These are phyloP conservation scores for Lophium mytilinum DNA, from an alignment of 495 filamentous ascomycete species.

Conservation along the genomic window DNA sequence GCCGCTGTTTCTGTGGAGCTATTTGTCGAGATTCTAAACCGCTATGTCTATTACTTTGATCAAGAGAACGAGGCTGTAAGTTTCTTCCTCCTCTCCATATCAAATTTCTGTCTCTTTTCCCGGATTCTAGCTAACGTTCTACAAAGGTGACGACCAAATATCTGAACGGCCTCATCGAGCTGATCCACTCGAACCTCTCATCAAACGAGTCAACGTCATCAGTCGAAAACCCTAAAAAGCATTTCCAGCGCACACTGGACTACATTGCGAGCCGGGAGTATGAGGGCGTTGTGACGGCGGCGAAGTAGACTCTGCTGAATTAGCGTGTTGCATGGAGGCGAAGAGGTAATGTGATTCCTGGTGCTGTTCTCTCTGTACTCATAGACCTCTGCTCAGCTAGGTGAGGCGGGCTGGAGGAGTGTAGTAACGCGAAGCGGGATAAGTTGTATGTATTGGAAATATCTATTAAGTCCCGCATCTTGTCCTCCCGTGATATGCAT, in stretches of 20 bases:
- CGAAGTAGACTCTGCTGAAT: constrained; percentile 35
- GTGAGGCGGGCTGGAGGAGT: too few species aligned
- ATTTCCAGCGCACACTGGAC: constrained; percentile 89
- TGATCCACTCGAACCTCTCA: constrained; percentile 91
- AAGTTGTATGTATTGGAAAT: too few species aligned
- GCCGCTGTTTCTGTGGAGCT: constrained; percentile 95
- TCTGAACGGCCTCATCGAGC: constrained; percentile 93
- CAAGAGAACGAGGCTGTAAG: constrained; percentile 94
- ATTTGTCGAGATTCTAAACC: constrained; percentile 95
- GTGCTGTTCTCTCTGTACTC: too few species aligned
- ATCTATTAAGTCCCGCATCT: too few species aligned
- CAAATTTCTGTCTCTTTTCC: not conserved
- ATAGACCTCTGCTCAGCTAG: too few species aligned
- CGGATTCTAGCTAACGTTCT: not conserved
- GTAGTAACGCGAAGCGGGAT: too few species aligned
- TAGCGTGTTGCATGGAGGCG: too few species aligned
- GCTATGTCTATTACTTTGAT: constrained; percentile 99
- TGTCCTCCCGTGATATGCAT: too few species aligned
- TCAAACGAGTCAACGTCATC: constrained; percentile 72
- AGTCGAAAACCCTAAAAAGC: constrained; percentile 77
- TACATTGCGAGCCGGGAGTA: constrained; percentile 88
- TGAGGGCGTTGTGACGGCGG: constrained; percentile 74
- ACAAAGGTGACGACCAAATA: constrained; percentile 88
- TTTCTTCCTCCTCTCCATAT: not conserved
- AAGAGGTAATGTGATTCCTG: too few species aligned